Evolutionary conservation across 2,329 filamentous ascomycete species (phyloP).

Genomic region (Aureobasidium lini): DNA sequence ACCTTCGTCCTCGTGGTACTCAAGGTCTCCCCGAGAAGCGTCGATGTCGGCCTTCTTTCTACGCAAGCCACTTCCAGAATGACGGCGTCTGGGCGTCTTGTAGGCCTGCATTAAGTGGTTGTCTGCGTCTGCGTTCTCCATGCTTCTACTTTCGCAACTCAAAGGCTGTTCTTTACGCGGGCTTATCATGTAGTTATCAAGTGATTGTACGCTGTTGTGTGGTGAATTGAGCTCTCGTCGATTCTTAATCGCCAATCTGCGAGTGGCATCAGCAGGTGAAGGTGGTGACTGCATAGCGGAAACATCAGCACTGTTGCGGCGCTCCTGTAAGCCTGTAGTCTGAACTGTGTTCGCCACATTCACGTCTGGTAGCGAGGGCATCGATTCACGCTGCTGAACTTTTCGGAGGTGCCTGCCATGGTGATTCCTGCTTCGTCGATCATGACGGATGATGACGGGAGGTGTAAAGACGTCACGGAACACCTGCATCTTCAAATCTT

Average conservation of each 20-base stretch:
- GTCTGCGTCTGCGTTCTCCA: constrained; percentile 11
- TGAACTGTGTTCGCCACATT: neutral
- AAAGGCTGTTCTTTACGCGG: neutral
- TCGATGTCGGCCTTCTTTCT: constrained; percentile 63
- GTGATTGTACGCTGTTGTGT: constrained; percentile 2
- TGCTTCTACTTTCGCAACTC: constrained; percentile 7
- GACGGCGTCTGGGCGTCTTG: constrained; percentile 52
- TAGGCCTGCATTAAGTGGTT: neutral
- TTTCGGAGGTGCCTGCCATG: constrained; percentile 50
- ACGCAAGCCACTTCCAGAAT: constrained; percentile 78
- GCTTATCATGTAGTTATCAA: constrained; percentile 2
- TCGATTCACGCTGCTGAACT: constrained; percentile 6
- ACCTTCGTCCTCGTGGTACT: constrained; percentile 85
- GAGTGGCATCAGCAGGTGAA: constrained; percentile 29
- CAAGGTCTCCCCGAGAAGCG: constrained; percentile 62
- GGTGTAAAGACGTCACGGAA: constrained; percentile 87
- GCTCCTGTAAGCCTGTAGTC: constrained; percentile 20
- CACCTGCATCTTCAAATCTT: constrained; percentile 78
- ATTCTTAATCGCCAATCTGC: constrained; percentile 36
- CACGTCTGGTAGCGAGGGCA: constrained; percentile 9
- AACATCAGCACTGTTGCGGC: constrained; percentile 33
- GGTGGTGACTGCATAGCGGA: constrained; percentile 21
- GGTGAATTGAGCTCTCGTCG: constrained; percentile 10
- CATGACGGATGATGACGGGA: constrained; percentile 72
- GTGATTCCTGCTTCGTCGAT: constrained; percentile 61